Evolutionary conservation across 306 rosid species (phyloP).

Genomic region (Prunus padus): DNA sequence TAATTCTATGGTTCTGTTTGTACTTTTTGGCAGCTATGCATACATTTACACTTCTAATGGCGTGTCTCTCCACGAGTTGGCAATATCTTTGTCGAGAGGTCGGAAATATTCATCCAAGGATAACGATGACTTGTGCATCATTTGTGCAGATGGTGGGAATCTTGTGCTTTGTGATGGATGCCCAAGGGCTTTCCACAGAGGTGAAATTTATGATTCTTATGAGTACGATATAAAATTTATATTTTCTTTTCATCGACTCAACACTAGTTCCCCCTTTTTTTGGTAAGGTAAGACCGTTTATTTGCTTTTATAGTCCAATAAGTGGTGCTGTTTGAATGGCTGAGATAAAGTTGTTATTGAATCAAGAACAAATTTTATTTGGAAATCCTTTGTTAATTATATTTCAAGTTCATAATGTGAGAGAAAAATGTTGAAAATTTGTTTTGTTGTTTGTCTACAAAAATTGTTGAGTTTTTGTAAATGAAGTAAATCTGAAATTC

Average conservation of each 20-base stretch:
- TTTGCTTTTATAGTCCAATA: not conserved
- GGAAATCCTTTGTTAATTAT: not conserved
- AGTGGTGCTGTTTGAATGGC: not conserved
- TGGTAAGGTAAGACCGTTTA: not conserved
- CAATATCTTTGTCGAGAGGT: constrained; percentile 82
- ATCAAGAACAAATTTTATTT: not conserved
- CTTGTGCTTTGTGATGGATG: constrained; percentile 96
- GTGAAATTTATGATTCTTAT: constrained; percentile 34
- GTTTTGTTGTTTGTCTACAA: not conserved
- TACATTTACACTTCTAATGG: constrained; percentile 94
- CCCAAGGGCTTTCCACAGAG: constrained; percentile 97
- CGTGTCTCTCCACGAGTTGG: constrained; percentile 90
- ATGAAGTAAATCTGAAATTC: not conserved
- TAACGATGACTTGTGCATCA: constrained; percentile 88
- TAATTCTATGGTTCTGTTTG: constrained; percentile 23
- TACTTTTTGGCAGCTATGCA: constrained; percentile 74
- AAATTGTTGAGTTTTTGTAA: not conserved
- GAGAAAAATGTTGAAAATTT: not conserved
- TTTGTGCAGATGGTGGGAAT: constrained; percentile 95
- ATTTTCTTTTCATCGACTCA: not conserved
- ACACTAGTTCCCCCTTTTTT: not conserved
- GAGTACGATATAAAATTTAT: not conserved
- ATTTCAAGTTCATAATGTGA: not conserved
- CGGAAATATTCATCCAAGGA: constrained; percentile 76
- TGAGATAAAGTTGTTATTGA: not conserved